Base-by-base conservation (phyloP, 768 basidiomycete species). In the Fibroporia radiculosa region DNA sequence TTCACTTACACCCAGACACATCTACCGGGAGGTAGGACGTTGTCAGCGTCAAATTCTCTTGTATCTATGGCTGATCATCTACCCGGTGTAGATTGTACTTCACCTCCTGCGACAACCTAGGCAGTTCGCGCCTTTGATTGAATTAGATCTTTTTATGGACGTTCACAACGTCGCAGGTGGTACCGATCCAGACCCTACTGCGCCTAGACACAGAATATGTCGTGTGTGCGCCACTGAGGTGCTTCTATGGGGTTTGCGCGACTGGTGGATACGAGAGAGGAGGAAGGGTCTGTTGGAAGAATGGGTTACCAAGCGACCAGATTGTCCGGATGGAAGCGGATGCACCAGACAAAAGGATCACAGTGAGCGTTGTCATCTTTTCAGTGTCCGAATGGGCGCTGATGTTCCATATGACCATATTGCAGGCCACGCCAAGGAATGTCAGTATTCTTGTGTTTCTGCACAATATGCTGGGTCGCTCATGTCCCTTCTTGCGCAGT, bases 221-320 rank as follows among this genome's bases (percentile, higher is more conserved):
- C 68, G 87, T 50, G 62, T 76, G 32, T 91, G 87, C 57, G 83
- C 88, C 1, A 70, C 78, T 0, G 85, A 89, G 58, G 73, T 88
- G 2, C 67, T 90, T 14, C 66, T 89, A 2, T 85, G 78, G 69
- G 87, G 87, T 10, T 56, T 90, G 34, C 77, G 72, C 48, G 84
- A 82, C 29, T 91, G 87, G 87, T 90, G 88, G 86, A 65, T 89
- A 26, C 68, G 82, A 40, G 86, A 90, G 62, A 75, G 87, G 23
- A 72, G 69, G 63, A 84, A 80, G 54, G 86, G 82, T 13, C 72
- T 75, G 50, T 60, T 84, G 42, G 79, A 80, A 32, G 71, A 71
- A 36, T 58, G 57, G 34, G 59, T 85, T n/a, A 59, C 71, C 53
- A 71, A 62, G n/a, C 70, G 84, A 29, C 75, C 74, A 25, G 82